Evolutionary conservation across 352 stramenopile genomes (phyloP).

Genomic region (Globisporangium nodosum): DNA sequence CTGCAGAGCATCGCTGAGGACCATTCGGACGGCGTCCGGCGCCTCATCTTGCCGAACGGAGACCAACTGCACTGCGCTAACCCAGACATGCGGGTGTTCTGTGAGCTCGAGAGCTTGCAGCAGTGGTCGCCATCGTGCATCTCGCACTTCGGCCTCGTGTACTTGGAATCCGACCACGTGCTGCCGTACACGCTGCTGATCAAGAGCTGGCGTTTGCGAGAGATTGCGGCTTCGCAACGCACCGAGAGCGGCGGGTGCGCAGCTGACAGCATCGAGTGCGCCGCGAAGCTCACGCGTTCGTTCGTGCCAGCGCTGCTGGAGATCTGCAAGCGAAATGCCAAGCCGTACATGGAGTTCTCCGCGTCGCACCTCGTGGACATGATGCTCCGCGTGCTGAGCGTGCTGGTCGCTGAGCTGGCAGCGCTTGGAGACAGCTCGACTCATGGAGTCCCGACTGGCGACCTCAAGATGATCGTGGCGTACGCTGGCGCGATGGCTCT

Average conservation of each 20-base stretch:
- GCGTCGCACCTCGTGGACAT: conserved; percentile 40
- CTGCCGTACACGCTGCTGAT: conserved; percentile 62
- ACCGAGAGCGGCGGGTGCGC: neutral
- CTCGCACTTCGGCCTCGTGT: conserved; percentile 51
- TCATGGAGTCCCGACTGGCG: conserved; percentile 7
- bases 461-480: conserved; percentile 30
- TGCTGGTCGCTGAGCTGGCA: conserved; percentile 28
- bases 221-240: conserved; percentile 15
- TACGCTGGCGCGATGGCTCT: conserved; percentile 32
- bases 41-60: conserved; percentile 42
- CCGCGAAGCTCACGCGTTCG: conserved; percentile 41
- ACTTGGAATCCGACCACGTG: conserved; percentile 39
- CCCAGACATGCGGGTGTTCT: conserved; percentile 39
- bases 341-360: conserved; percentile 33
- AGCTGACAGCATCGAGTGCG: conserved; percentile 14
- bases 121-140: conserved; percentile 49
- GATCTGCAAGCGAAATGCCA: conserved; percentile 39
- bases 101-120: conserved; percentile 39
- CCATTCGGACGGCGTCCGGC: conserved; percentile 12
- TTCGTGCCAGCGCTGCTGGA: conserved; percentile 43
- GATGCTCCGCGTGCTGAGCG: conserved; percentile 33
- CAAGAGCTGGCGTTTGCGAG: conserved; percentile 45
- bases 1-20: conserved; percentile 25
- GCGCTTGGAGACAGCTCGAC: conserved; percentile 11
- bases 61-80: conserved; percentile 44